These are phyloP conservation scores for Malassezia caprae DNA, from an alignment of 1,284 basidiomycete species.

Conservation along the genomic window DNA sequence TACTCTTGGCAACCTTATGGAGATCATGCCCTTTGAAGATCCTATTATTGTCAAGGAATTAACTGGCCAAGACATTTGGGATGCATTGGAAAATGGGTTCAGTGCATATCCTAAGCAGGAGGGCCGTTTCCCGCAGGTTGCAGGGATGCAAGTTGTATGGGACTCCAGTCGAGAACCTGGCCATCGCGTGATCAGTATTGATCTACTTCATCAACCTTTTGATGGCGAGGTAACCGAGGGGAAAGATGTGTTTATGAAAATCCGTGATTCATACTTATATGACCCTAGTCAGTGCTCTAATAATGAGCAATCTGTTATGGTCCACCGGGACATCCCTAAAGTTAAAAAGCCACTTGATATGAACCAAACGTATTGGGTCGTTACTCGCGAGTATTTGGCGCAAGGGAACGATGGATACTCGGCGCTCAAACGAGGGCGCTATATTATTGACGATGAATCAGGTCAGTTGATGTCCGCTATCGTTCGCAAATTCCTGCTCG, in stretches of 20 bases:
- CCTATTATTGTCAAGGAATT: slow-evolving; percentile 68
- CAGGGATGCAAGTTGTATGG: slow-evolving; percentile 77
- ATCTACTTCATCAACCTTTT: slow-evolving; percentile 24
- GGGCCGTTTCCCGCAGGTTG: slow-evolving; percentile 78
- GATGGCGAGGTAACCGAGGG: slow-evolving; percentile 14
- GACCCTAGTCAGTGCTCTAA: slow-evolving; percentile 42
- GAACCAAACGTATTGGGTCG: slow-evolving; percentile 57
- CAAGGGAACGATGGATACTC: slow-evolving; percentile 64
- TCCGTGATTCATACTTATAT: slow-evolving; percentile 5
- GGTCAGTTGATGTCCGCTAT: slow-evolving; percentile 71
- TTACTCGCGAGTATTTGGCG: slow-evolving; percentile 67
- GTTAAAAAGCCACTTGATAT: slow-evolving; percentile 23
- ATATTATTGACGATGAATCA: slow-evolving; percentile 72
- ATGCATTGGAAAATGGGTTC: slow-evolving; percentile 65
- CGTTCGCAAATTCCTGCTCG: slow-evolving; percentile 73
- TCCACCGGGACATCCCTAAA: slow-evolving; percentile 21
- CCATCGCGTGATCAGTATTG: slow-evolving; percentile 28
- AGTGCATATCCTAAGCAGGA: slow-evolving; percentile 79
- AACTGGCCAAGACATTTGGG: slow-evolving; percentile 71
- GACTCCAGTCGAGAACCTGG: slow-evolving; percentile 58
- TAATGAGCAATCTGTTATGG: slow-evolving; percentile 35
- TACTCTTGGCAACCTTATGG: slow-evolving; percentile 70
- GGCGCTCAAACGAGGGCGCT: slow-evolving; percentile 59
- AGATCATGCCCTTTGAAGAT: slow-evolving; percentile 82
- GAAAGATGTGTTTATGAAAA: background rate